These are phyloP conservation scores for Pleurotus ostreatus DNA, from an alignment of 768 basidiomycete genomes.

Conservation along the genomic window DNA sequence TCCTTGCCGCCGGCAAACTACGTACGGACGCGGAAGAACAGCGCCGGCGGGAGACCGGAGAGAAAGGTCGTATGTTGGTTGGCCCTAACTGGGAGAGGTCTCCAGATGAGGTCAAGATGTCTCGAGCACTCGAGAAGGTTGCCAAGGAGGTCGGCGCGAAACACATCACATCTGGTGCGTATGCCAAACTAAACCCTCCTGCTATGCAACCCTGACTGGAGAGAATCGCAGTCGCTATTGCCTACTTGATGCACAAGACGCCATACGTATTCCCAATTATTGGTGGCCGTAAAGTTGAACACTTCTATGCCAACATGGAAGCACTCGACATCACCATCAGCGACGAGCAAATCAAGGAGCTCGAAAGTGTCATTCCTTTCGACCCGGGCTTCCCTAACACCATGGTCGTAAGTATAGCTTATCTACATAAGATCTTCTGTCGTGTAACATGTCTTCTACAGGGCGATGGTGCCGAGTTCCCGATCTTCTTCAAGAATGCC, in stretches of 20 bases:
- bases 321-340: conserved; percentile 40
- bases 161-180: conserved; percentile 41
- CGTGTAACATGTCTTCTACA: neutral
- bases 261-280: conserved; percentile 49
- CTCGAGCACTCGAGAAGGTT: conserved; percentile 44
- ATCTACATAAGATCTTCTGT: neutral
- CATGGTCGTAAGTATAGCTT: conserved; percentile 22
- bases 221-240: conserved; percentile 40
- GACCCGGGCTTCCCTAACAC: conserved; percentile 39
- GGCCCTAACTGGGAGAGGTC: conserved; percentile 40
- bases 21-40: conserved; percentile 45
- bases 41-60: conserved; percentile 22
- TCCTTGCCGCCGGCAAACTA: conserved; percentile 41
- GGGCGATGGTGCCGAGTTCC: neutral
- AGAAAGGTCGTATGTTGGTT: conserved; percentile 32
- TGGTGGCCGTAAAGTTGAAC: conserved; percentile 47
- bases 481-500: neutral
- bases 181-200: neutral
- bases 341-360: conserved; percentile 35
- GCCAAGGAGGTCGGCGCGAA: conserved; percentile 45
- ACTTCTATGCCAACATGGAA: conserved; percentile 45
- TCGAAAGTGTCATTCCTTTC: conserved; percentile 41
- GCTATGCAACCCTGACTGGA: neutral
- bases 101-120: conserved; percentile 37
- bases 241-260: conserved; percentile 50